phyloP scores from a whole-genome alignment of 192 early-diverging fungal species.

The Podila epicladia region DNA sequence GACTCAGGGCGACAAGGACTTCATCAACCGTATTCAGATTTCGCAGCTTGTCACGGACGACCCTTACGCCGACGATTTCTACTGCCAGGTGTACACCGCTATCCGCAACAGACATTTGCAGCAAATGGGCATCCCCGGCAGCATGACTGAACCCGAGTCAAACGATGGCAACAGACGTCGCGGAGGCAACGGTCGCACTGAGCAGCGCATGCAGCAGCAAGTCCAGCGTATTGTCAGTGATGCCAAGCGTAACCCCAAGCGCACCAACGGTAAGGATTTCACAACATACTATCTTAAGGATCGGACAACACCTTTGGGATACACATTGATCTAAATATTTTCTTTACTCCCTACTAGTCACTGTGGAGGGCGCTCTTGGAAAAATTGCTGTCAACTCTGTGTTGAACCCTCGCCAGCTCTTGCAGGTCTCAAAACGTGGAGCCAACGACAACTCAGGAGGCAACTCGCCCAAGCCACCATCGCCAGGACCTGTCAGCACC shows the following conservation, averaged over 20 bases:
- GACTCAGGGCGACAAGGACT: slow-evolving; percentile 94
- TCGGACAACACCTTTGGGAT: neutral
- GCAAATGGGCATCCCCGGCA: slow-evolving; percentile 51
- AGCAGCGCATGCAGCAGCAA: slow-evolving; percentile 89
- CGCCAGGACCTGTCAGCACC: slow-evolving; percentile 57
- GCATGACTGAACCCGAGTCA: slow-evolving; percentile 15
- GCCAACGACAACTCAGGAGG: slow-evolving; percentile 21
- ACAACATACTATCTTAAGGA: too few relatives aligned
- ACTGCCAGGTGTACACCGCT: slow-evolving; percentile 91
- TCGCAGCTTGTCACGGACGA: slow-evolving; percentile 94
- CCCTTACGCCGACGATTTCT: slow-evolving; percentile 95
- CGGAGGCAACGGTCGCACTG: slow-evolving; percentile 50
- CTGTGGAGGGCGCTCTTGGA: slow-evolving; percentile 94
- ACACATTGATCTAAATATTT: neutral
- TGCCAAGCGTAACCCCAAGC: slow-evolving; percentile 87
- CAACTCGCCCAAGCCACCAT: slow-evolving; percentile 40
- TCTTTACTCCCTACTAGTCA: slow-evolving; percentile 58
- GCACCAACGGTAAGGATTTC: slow-evolving; percentile 68
- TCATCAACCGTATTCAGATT: slow-evolving; percentile 93
- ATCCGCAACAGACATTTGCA: slow-evolving; percentile 64
- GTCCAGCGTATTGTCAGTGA: slow-evolving; percentile 96
- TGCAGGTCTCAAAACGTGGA: slow-evolving; percentile 71
- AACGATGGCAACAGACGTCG: slow-evolving; percentile 31
- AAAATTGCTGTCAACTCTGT: slow-evolving; percentile 92
- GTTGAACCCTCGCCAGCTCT: slow-evolving; percentile 87